Base-by-base conservation (phyloP, 2,329 filamentous ascomycete species). In the Apiospora aurea region DNA sequence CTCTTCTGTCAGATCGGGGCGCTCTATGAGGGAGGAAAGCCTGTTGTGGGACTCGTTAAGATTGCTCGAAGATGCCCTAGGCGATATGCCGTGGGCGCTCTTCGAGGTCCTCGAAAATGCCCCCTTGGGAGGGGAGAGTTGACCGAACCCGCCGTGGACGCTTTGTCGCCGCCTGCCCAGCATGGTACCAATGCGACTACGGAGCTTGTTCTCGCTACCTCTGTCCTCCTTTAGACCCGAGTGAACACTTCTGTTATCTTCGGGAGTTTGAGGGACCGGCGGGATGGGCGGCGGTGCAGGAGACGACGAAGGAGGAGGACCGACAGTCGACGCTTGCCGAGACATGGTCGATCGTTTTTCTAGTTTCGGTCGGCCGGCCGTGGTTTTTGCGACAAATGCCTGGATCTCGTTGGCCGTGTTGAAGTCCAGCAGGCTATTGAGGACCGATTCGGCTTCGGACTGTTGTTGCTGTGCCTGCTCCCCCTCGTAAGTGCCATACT, bases 401-500 rank as follows among this genome's bases (percentile, higher is more conserved):
- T 92, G 92, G 74, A 99, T 96, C 84, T 99, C 96, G 78, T 93
- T 93, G 24, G 91, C 89, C 0, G 95, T 97, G 80, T 94, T 92
- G 57, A 98, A 90, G 80, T 97, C 96, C 69, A 99, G 86, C 76
- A 98, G 87, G 11, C 92, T 88, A 75, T 94, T 94, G 72, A 99
- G 85, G 38, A 94, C 94, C 73, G 92, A 91, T 80, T 96, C 95
- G 38, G 94, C 91, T 16, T 92, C 90, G 72, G 90, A 85, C 74
- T 94, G 90, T 73, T 88, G 91, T 72, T 93, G 89, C 81, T 97
- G 93, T 21, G 96, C 91, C 76, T 94, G 91, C 79, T 99, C 96
- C 41, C 94, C 90, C 81, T 98, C 96, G 80, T 97, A 93, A 0
- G 96, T 99, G 82, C 97, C 92, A 77, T 96, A 93, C 79, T 98